A percentile compares a stretch with the other conserved stretches of the same genome.
Evolutionary conservation across 2,329 filamentous ascomycete genomes (phyloP).

Genomic region (Drechmeria coniospora): DNA sequence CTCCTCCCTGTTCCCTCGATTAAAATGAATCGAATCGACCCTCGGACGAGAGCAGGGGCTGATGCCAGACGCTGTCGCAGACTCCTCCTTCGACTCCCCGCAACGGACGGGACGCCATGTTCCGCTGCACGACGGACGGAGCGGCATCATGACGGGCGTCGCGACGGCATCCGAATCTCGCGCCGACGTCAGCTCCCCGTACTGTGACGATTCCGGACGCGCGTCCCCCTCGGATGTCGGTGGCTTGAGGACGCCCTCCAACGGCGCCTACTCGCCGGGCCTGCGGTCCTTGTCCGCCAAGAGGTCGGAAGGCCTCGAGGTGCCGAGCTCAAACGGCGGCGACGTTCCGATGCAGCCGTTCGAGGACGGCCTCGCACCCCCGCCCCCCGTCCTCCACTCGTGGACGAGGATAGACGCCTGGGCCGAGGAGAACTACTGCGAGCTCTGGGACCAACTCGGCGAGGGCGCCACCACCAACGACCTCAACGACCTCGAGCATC

Average conservation of each 20-base stretch:
- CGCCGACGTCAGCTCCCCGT: conserved; percentile 64
- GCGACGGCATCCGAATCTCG: conserved; percentile 83
- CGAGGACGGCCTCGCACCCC: conserved; percentile 75
- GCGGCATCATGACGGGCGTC: conserved; percentile 72
- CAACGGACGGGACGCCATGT: conserved; percentile 85
- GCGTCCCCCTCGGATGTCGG: conserved; percentile 33
- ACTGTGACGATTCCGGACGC: conserved; percentile 54
- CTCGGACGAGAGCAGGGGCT: too few species aligned
- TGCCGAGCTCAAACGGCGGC: conserved; percentile 51
- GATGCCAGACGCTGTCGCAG: conserved; percentile 32
- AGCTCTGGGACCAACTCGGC: conserved; percentile 84
- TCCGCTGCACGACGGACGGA: conserved; percentile 67
- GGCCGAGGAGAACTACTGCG: conserved; percentile 89
- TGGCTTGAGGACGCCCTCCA: conserved; percentile 32
- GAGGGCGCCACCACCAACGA: conserved; percentile 89
- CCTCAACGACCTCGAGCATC: conserved; percentile 90
- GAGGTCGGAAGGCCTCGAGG: conserved; percentile 52
- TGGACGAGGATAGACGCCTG: conserved; percentile 91
- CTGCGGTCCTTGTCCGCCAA: conserved; percentile 65
- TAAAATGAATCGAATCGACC: too few species aligned
- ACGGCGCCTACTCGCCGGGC: conserved; percentile 75
- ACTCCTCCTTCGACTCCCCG: conserved; percentile 85
- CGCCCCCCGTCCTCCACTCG: conserved; percentile 75
- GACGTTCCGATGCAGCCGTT: conserved; percentile 97
- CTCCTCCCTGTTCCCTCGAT: conserved; percentile 1